phyloP scores from a whole-genome alignment of 441 rosid genomes.

The Biscutella laevigata region DNA sequence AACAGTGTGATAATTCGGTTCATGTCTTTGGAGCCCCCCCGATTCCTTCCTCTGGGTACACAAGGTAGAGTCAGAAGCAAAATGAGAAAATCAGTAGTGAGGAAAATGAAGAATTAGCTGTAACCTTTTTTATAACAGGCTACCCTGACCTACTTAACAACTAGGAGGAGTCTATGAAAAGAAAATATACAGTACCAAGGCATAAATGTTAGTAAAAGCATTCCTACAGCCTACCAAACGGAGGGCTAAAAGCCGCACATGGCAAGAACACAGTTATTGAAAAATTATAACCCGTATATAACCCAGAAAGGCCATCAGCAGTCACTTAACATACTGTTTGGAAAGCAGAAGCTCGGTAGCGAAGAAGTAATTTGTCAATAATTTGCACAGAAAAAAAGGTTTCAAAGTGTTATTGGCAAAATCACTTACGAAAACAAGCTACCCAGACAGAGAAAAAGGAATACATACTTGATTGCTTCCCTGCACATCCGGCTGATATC shows the following conservation, averaged over 20 bases:
- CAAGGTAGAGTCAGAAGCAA: constrained; percentile 16
- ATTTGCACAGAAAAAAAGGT: constrained; percentile 2
- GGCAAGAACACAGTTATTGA: not conserved
- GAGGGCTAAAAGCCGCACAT: not conserved
- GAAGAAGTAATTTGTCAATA: not conserved
- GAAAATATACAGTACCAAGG: not conserved
- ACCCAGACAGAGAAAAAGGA: constrained; percentile 8
- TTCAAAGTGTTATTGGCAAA: constrained; percentile 1
- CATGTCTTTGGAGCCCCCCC: constrained; percentile 74
- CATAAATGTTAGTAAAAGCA: constrained; percentile 1
- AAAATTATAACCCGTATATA: not conserved
- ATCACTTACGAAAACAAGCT: not conserved
- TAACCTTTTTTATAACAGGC: not conserved
- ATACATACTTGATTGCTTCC: constrained; percentile 91
- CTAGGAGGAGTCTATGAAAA: not conserved
- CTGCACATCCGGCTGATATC: constrained; percentile 98
- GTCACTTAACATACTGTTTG: constrained; percentile 12
- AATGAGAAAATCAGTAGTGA: constrained; percentile 9
- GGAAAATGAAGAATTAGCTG: not conserved
- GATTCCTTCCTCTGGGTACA: constrained; percentile 64
- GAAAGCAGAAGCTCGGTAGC: constrained; percentile 7
- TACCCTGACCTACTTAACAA: constrained; percentile 9
- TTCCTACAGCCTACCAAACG: constrained; percentile 3
- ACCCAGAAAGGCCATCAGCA: constrained; percentile 5
- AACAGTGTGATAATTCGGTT: constrained; percentile 61